Evolutionary conservation across 805 yeast genomes (phyloP).

Genomic region (Candida yuanshanica): DNA sequence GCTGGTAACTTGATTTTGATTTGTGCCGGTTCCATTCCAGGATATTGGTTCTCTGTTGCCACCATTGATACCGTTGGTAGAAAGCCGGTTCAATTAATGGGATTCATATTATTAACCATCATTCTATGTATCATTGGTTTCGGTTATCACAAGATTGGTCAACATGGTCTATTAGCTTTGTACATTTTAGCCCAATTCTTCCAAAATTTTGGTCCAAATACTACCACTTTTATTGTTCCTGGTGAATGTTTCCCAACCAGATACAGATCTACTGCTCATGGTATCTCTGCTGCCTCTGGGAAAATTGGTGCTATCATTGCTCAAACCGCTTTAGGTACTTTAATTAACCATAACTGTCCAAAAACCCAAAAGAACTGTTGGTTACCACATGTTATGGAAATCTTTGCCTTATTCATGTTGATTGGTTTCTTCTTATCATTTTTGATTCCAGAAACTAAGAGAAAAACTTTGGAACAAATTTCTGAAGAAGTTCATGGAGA

Average conservation of each 20-base stretch:
- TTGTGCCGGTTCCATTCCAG: constrained; percentile 94
- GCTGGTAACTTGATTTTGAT: constrained; percentile 90
- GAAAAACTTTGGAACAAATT: constrained; percentile 83
- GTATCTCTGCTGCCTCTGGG: constrained; percentile 90
- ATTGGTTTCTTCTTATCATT: constrained; percentile 61
- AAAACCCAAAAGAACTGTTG: constrained; percentile 54
- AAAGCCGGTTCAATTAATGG: constrained; percentile 73
- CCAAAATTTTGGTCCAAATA: constrained; percentile 90
- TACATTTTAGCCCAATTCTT: constrained; percentile 82
- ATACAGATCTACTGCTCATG: constrained; percentile 94
- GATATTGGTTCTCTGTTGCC: constrained; percentile 83
- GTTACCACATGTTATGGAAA: constrained; percentile 91
- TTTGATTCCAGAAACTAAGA: constrained; percentile 84
- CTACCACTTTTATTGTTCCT: constrained; percentile 85
- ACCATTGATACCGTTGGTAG: constrained; percentile 80
- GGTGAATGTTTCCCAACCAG: constrained; percentile 93
- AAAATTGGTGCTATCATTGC: constrained; percentile 92
- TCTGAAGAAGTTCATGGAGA: constrained; percentile 81
- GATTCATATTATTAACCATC: constrained; percentile 66
- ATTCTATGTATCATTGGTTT: constrained; percentile 80
- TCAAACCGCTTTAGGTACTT: constrained; percentile 80
- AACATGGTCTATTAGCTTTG: constrained; percentile 65
- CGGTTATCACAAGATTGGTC: constrained; percentile 66
- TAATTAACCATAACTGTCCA: constrained; percentile 73
- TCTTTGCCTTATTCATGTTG: constrained; percentile 88